Evolutionary conservation across 495 filamentous ascomycete species (phyloP), one percentile per base, ranked within the genome.

Genomic region (Podospora didyma): DNA sequence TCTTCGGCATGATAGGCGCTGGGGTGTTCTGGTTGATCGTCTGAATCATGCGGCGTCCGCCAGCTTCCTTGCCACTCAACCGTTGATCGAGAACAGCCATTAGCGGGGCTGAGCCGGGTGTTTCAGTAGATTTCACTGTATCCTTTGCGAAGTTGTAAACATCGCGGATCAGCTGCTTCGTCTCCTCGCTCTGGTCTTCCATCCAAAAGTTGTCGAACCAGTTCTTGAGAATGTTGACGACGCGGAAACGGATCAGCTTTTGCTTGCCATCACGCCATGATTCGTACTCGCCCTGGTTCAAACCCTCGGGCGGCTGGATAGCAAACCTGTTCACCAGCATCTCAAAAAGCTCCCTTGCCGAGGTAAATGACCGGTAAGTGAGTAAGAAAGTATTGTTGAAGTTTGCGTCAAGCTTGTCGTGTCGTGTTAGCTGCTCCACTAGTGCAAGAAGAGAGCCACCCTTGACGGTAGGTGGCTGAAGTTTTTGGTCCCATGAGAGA

Each of bases 141-240:
- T 96, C 91, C 68, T 88, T 89, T 23, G 92, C 93, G 68, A 98
- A 98, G 23, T 83, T 83, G 73, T 93, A 88, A 1, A 96, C 90
- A 59, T 90, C 85, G 60, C 89, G 87, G 49, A 97, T 88, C 24
- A 98, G 78, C 62, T 91, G 81, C 73, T 86, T 89, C 39, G 88
- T 90, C 22, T 86, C 83, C 39, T 94, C 89, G 66, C 87, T 92
- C 44, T 85, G 82, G 21, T 89, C 86, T 68, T 98, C 94, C 94
- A 97, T 96, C 94, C 94, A 98, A 69, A 92, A 97, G 56, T 86
- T 89, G 64, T 97, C 93, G 62, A 98, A 91, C 94, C 94, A 98
- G 69, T 84, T 96, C 78, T 97, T 97, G 59, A 97, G 75, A 54
- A 97, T 96, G 67, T 97, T 97, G 62, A 98, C 91, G 9, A 98